Evolutionary conservation across 1,139 yeast species (phyloP), one percentile per base, ranked within the genome.

Genomic region (Pichia sp.): DNA sequence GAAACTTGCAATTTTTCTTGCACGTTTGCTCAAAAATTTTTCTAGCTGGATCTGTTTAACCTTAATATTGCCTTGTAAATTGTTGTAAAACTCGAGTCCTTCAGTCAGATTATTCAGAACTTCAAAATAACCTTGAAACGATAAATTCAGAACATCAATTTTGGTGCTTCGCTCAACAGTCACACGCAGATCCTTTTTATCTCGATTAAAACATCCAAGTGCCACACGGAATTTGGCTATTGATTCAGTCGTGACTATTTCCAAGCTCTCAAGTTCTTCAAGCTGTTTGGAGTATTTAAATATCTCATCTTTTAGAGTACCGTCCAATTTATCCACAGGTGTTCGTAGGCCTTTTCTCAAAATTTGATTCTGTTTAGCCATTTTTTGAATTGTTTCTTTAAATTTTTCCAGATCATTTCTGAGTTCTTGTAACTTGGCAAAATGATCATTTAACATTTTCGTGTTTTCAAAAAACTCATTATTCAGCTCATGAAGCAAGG

Each of bases 1-100:
- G 10, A 7, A 31, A 31, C 10, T 8, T 31, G 7, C 33, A 31
- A 7, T 8, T 31, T 31, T 8, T 8, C 33, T 31, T 31, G 9
- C 33, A 8, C 33, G 33, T 31, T 10, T 31, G 33, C 33, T 7
- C 33, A 8, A 8, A 58, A 67, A 82, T 23, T 67, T 69, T 40
- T 77, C 80, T 52, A 85, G 73, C 37, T 73, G 78, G 6, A 62
- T 61, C 27, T 73, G 62, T 16, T 81, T 66, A 34, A 68, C 66
- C 2, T 79, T 72, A 16, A 59, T 37, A 48, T 77, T 77, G 2
- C 63, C 65, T 32, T 75, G 65, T 49, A 86, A 75, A 45, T 80
- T 83, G 42, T 71, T 71, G 63, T 88, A 88, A 59, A 87, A 88
- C 46, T 72, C 71, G 0, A 77, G 58, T 0, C 95, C 97, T 54